Evolutionary conservation across 2,329 filamentous ascomycete genomes (phyloP).

Genomic region (Cordyceps pruinosa): DNA sequence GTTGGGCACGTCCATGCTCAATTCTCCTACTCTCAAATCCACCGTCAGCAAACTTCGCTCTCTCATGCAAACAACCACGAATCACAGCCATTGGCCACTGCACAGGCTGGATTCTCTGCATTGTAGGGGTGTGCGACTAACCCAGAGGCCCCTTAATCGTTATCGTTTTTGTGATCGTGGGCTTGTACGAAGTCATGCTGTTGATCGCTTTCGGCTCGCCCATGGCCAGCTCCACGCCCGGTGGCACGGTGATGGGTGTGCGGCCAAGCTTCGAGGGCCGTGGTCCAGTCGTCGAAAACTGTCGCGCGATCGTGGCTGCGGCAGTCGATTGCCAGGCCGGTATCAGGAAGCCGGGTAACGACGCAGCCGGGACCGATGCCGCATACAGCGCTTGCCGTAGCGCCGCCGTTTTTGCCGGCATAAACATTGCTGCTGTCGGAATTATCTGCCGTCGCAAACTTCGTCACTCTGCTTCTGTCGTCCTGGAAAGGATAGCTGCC

Average conservation of each 20-base stretch:
- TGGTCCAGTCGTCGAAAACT: slow-evolving; percentile 64
- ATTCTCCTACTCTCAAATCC: slow-evolving; percentile 49
- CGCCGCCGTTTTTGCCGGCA: slow-evolving; percentile 53
- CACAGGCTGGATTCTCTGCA: neutral
- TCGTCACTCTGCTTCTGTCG: neutral
- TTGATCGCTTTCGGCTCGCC: slow-evolving; percentile 52
- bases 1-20: slow-evolving; percentile 70
- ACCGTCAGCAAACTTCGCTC: slow-evolving; percentile 15
- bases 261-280: slow-evolving; percentile 77
- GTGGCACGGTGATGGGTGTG: slow-evolving; percentile 72
- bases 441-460: slow-evolving; percentile 8
- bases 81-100: neutral
- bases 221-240: slow-evolving; percentile 71
- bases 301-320: slow-evolving; percentile 18
- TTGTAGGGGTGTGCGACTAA: slow-evolving; percentile 31
- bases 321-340: slow-evolving; percentile 54
- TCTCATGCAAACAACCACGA: neutral
- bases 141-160: slow-evolving; percentile 76
- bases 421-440: slow-evolving; percentile 51
- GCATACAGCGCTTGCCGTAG: slow-evolving; percentile 47
- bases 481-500: slow-evolving; percentile 1
- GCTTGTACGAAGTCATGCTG: slow-evolving; percentile 52
- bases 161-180: slow-evolving; percentile 58
- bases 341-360: slow-evolving; percentile 65
- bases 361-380: slow-evolving; percentile 38